These are phyloP conservation scores for Hortiboletus campestris DNA, from an alignment of 768 basidiomycete genomes.

Conservation along the genomic window DNA sequence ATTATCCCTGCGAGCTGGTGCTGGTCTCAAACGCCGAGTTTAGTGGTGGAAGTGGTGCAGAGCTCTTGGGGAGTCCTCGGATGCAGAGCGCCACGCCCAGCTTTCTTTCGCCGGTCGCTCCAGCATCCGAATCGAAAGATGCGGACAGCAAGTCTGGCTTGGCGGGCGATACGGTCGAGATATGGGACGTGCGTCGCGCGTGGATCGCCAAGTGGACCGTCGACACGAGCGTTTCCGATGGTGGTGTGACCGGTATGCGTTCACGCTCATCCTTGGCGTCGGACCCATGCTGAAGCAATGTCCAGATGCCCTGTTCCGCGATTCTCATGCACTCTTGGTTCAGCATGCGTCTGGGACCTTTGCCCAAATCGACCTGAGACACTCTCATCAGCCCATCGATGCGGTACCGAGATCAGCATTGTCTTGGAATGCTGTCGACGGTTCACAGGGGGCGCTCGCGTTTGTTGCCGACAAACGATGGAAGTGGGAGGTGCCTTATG, in stretches of 20 bases:
- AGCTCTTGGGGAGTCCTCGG: constrained; percentile 27
- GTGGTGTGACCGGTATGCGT: constrained; percentile 68
- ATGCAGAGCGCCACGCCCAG: constrained; percentile 24
- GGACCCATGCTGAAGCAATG: background rate
- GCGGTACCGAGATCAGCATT: constrained; percentile 59
- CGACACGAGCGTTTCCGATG: constrained; percentile 60
- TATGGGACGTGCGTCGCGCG: constrained; percentile 82
- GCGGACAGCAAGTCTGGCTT: constrained; percentile 11
- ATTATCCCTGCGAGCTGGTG: constrained; percentile 72
- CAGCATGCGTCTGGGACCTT: constrained; percentile 76
- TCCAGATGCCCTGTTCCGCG: constrained; percentile 66
- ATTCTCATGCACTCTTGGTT: constrained; percentile 70
- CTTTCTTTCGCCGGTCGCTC: constrained; percentile 15
- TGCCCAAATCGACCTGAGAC: constrained; percentile 73
- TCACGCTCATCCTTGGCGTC: background rate
- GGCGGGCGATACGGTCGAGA: constrained; percentile 64
- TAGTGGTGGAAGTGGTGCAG: constrained; percentile 31
- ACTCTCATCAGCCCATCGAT: constrained; percentile 63
- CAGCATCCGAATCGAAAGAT: constrained; percentile 15
- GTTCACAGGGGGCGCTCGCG: constrained; percentile 52
- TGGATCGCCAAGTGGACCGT: constrained; percentile 85
- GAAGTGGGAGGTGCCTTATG: constrained; percentile 71
- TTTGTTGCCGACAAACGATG: constrained; percentile 60
- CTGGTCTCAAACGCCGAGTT: constrained; percentile 66
- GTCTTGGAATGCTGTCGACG: constrained; percentile 53